phyloP scores from a whole-genome alignment of 75 land plant genomes.

The Pseudotsuga menziesii region DNA sequence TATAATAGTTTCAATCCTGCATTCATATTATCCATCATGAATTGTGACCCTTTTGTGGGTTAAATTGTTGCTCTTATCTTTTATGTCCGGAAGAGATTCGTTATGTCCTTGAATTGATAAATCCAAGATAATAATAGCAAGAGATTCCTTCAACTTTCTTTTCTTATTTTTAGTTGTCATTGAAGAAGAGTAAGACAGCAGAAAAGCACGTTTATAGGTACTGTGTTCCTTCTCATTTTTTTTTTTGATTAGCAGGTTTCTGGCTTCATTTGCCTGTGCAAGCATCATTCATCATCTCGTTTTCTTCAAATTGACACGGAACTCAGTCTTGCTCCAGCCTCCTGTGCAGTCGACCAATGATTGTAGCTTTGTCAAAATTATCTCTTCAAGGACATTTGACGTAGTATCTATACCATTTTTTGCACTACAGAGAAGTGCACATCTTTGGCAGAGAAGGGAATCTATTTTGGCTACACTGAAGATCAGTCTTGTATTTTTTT shows the following conservation, averaged over 20 bases:
- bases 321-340: not conserved
- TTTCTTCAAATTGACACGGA: not conserved
- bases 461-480: not conserved
- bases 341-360: not conserved
- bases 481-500: not conserved
- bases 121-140: not conserved
- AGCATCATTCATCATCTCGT: not conserved
- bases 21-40: slow-evolving; percentile 1
- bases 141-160: not conserved
- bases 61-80: not conserved
- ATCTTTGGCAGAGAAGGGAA: not conserved
- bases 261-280: not conserved
- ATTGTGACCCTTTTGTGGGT: slow-evolving; percentile 6
- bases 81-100: not conserved
- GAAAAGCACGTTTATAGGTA: not conserved
- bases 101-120: too few species aligned
- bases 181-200: not conserved
- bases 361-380: not conserved
- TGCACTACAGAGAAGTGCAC: not conserved
- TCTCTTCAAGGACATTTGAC: not conserved
- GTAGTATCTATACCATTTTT: not conserved
- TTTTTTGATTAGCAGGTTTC: not conserved
- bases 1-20: slow-evolving; percentile 11
- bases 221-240: not conserved
- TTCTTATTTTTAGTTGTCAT: not conserved